Evolutionary conservation across 2,329 filamentous ascomycete species (phyloP), one percentile per base, ranked within the genome.

Genomic region (Talaromyces verruculosus): DNA sequence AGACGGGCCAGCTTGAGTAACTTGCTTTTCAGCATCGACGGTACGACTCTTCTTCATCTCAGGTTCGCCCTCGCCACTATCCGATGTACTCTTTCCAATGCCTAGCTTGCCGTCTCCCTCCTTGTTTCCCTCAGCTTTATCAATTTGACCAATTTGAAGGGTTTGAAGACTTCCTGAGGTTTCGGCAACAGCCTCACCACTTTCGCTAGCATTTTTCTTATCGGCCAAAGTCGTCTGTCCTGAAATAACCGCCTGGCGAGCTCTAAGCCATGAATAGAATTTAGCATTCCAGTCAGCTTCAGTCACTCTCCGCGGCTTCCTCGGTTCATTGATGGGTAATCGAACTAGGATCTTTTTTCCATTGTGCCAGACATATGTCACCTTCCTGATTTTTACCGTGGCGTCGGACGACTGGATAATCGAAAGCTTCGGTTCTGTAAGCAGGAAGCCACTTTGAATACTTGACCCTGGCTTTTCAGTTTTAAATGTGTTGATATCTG

Each of bases 321-420:
- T 58, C 19, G 49, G 28, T 39, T 64, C 62, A 39, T 17, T n/a
- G 3, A n/a, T 58, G 17, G 62, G 62, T 37, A 59, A 30, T n/a
- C 37, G 10, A 13, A 64, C 22, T 49, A 0, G 19, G n/a, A 64
- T 35, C 6, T 5, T 39, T 58, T 19, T 58, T 3, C n/a, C 39
- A 13, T 51, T 43, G 41, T 43, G 43, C 1, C n/a, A 10, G 7
- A 28, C 3, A 63, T 15, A 43, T 55, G 28, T 19, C 35, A 3
- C 5, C 15, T 30, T 41, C 17, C 5, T 22, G 13, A 3, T 39
- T 11, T 25, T 37, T 3, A 39, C 17, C 22, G 22, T 37, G 11
- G 47, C 28, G 22, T 28, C n/a, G 15, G 17, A n/a, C 3, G 35
- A 25, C 33, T 37, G 8, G 22, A n/a, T 5, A 25, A 10, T 51